These are phyloP conservation scores for Stereum hirsutum DNA, from an alignment of 1,284 basidiomycete species.

Conservation along the genomic window DNA sequence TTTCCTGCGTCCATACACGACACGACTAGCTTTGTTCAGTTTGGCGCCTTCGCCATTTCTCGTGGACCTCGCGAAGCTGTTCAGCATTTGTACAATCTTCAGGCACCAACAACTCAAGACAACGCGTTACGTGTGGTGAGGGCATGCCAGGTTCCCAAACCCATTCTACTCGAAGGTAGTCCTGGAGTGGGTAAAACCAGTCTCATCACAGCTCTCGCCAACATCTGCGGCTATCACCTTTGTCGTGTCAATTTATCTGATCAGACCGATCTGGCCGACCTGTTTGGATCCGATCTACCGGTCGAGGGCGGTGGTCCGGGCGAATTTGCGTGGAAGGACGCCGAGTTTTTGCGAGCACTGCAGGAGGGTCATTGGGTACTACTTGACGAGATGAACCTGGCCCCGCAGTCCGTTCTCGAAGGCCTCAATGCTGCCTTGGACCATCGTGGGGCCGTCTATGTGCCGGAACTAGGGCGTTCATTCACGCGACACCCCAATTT, in stretches of 20 bases:
- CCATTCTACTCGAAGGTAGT: slow-evolving; percentile 93
- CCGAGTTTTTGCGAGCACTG: slow-evolving; percentile 90
- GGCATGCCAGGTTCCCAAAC: slow-evolving; percentile 86
- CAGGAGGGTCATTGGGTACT: slow-evolving; percentile 95
- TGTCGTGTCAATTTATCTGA: slow-evolving; percentile 99
- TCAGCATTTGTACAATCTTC: slow-evolving; percentile 65
- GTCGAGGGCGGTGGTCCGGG: slow-evolving; percentile 88
- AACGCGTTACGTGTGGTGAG: slow-evolving; percentile 90
- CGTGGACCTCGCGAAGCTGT: slow-evolving; percentile 40
- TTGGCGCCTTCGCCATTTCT: slow-evolving; percentile 73
- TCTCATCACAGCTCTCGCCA: slow-evolving; percentile 83
- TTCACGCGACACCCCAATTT: slow-evolving; percentile 89
- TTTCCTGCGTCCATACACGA: slow-evolving; percentile 23
- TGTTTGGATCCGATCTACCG: slow-evolving; percentile 96
- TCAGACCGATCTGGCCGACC: slow-evolving; percentile 94
- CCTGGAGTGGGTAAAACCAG: slow-evolving; percentile 99
- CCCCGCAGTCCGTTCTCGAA: slow-evolving; percentile 93
- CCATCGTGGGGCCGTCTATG: slow-evolving; percentile 91
- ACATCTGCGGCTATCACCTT: slow-evolving; percentile 69
- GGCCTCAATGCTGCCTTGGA: slow-evolving; percentile 96
- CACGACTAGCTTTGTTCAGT: slow-evolving; percentile 33
- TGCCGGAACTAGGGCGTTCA: slow-evolving; percentile 89
- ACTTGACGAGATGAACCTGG: slow-evolving; percentile 98
- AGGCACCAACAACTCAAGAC: slow-evolving; percentile 82
- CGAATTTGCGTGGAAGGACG: slow-evolving; percentile 96